These are phyloP conservation scores for Dactylella cylindrospora DNA, from an alignment of 2,329 filamentous ascomycete species.

Conservation along the genomic window DNA sequence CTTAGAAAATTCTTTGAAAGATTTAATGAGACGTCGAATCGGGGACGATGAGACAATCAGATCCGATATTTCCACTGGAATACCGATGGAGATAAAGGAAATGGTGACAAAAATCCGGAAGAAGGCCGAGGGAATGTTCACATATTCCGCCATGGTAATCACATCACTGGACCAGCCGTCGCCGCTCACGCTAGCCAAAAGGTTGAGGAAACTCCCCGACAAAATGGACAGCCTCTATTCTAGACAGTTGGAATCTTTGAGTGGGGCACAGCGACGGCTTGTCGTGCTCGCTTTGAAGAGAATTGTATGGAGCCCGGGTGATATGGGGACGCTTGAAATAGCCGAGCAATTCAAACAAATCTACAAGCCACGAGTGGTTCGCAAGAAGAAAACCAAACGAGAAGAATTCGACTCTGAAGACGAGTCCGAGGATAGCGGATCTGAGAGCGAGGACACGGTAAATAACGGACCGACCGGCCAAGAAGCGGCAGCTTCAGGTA, in stretches of 20 bases:
- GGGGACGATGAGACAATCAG: background rate
- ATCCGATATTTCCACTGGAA: background rate
- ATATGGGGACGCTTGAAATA: slow-evolving; percentile 26
- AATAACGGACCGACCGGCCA: too few species aligned
- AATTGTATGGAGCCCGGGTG: slow-evolving; percentile 9
- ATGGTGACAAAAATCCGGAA: slow-evolving; percentile 25
- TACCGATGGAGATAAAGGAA: slow-evolving; percentile 6
- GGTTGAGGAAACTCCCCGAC: slow-evolving; percentile 17
- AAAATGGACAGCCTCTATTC: slow-evolving; percentile 30
- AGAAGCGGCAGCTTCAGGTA: too few species aligned
- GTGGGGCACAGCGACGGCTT: slow-evolving; percentile 12
- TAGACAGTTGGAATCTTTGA: slow-evolving; percentile 27
- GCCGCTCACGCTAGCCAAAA: slow-evolving; percentile 18
- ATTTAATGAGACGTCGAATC: slow-evolving; percentile 9
- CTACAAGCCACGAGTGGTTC: background rate
- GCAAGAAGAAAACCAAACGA: too few species aligned
- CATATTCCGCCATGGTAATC: slow-evolving; percentile 30
- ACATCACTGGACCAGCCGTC: slow-evolving; percentile 27
- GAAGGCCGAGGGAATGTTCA: slow-evolving; percentile 39
- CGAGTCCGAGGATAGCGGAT: background rate
- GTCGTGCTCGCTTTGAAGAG: slow-evolving; percentile 23
- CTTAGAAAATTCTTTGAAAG: slow-evolving; percentile 13
- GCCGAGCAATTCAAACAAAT: slow-evolving; percentile 27
- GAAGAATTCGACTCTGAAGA: slow-evolving; percentile 8
- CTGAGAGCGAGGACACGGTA: background rate